phyloP scores from a whole-genome alignment of 73 alveolate species.

The Tetrahymena malaccensis region DNA sequence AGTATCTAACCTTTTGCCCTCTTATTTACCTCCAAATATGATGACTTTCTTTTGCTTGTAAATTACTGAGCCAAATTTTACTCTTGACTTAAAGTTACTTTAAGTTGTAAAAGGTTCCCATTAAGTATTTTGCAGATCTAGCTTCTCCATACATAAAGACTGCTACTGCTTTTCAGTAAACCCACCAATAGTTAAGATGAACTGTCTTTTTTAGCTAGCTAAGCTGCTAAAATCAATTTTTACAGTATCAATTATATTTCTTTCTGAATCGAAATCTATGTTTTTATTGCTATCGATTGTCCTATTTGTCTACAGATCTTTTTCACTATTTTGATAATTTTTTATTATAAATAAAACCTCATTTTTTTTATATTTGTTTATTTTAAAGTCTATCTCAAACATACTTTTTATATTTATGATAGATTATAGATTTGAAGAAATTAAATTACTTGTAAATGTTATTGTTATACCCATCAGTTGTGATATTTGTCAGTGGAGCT shows the following conservation, averaged over 20 bases:
- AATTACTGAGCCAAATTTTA: neutral
- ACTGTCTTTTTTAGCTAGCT: neutral
- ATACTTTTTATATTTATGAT: neutral
- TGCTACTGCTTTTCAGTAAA: neutral
- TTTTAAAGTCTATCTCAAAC: neutral
- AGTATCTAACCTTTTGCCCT: conserved; percentile 57
- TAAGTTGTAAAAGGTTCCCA: neutral
- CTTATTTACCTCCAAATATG: conserved; percentile 76
- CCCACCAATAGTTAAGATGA: neutral
- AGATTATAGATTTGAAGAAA: neutral
- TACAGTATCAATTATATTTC: neutral
- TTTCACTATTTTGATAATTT: neutral
- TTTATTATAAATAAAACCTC: neutral
- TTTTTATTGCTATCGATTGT: neutral
- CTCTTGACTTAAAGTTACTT: neutral
- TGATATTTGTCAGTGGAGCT: neutral
- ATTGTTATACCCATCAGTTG: neutral
- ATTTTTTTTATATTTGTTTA: too few relatives aligned
- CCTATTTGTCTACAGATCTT: neutral
- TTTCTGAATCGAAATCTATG: neutral
- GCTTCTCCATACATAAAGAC: neutral
- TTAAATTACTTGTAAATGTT: neutral
- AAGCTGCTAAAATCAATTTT: neutral
- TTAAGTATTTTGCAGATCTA: neutral
- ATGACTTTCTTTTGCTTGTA: conserved; percentile 16